Base-by-base conservation (phyloP, 805 yeast genomes). In the Candida krabiensis region DNA sequence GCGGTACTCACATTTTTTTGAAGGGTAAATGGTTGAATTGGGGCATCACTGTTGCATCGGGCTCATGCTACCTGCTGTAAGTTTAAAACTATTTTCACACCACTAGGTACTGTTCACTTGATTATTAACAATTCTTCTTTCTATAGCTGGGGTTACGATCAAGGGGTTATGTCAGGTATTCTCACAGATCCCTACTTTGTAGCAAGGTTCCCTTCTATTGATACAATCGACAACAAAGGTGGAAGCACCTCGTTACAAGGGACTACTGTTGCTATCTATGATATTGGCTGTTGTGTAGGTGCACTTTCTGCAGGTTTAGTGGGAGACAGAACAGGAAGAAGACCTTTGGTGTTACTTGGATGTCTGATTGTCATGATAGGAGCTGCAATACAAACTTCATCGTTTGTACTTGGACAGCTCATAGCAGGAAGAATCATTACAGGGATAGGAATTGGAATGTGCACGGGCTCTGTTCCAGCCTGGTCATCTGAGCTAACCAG, bases 391-490 rank as follows among this genome's bases (percentile, higher is more conserved):
- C 80, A 75, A 51, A 58, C 67, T 41, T 62, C 77, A 9, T 48
- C 77, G 4, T 63, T 68, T 50, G 63, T 64, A 32, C 66, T 70
- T 40, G 53, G 65, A 4, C 62, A 76, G 19, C 56, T 77, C 24
- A 72, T 80, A 50, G 73, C 72, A 11, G 86, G 86, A 18, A 66
- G 87, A 47, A 75, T 72, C 14, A 63, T 82, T 41, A 74, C 82
- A 28, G 91, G 91, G 24, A 41, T 80, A 4, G 81, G 82, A 21
- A 83, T 83, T 36, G 91, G 91, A 41, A 72, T 77, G 40, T 64
- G 80, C 31, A 75, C 87, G 13, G 85, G 84, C 29, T 69, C 80
- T 39, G 83, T 80, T 16, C 91, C 91, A 28, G 64, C 83, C 55
- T 82, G 80, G 56, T 80, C 79, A 60, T 80, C 86, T 8, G 83